Conservation (phyloP, 2,329 filamentous ascomycete genomes). For the Thelonectria rubi region DNA sequence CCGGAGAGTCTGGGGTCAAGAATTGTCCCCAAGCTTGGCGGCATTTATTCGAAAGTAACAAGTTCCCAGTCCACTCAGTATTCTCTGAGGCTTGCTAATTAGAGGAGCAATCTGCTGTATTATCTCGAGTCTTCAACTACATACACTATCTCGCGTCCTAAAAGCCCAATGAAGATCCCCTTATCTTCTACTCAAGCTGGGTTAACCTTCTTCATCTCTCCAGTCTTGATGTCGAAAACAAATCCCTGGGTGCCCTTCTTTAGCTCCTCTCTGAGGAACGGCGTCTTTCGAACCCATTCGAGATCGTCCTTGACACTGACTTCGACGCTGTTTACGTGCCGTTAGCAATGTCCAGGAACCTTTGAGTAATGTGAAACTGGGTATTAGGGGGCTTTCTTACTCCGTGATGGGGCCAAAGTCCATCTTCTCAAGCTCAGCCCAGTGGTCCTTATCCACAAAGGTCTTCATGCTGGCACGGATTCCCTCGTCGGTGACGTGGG, state of each 20-base stretch:
- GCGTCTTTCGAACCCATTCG: constrained; percentile 16
- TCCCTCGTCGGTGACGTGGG: constrained; percentile 13
- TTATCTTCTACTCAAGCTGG: neutral
- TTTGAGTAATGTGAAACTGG: neutral
- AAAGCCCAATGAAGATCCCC: neutral
- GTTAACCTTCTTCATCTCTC: constrained; percentile 10
- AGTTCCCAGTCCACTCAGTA: too few relatives aligned
- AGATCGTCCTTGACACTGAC: constrained; percentile 19
- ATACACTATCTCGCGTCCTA: neutral
- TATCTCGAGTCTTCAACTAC: too few relatives aligned
- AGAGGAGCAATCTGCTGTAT: too few relatives aligned
- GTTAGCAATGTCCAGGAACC: neutral
- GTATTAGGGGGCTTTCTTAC: neutral
- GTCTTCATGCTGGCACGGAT: constrained; percentile 12
- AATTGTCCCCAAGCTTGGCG: too few relatives aligned
- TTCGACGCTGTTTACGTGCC: neutral
- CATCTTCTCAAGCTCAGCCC: constrained; percentile 13
- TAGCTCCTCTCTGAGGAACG: constrained; percentile 19
- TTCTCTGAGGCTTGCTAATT: too few relatives aligned
- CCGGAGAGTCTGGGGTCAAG: too few relatives aligned
- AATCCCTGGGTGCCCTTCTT: constrained; percentile 17
- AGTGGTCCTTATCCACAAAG: constrained; percentile 2
- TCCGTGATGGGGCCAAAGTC: constrained; percentile 14
- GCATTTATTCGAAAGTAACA: too few relatives aligned
- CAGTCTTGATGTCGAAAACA: constrained; percentile 24